Evolutionary conservation across 805 yeast genomes (phyloP).

Genomic region (Soucietia sequanensis): DNA sequence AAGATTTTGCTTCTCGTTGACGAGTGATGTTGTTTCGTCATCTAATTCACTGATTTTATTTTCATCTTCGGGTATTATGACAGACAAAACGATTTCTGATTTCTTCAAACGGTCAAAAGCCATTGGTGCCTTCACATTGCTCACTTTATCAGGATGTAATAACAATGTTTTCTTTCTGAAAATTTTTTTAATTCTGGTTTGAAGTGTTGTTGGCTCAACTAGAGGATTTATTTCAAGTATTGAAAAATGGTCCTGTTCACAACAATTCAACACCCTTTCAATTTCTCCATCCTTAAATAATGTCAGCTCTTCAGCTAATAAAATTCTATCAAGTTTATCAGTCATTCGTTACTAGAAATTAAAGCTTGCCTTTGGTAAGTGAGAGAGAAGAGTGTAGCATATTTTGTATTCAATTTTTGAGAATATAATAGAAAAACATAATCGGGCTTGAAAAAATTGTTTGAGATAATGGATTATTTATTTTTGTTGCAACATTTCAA

Average conservation of each 20-base stretch:
- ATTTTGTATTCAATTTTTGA: too few species aligned
- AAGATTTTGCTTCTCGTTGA: slow-evolving; percentile 19
- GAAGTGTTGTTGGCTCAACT: slow-evolving; percentile 26
- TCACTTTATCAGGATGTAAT: slow-evolving; percentile 68
- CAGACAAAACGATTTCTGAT: slow-evolving; percentile 42
- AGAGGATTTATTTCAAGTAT: slow-evolving; percentile 45
- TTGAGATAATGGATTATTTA: too few species aligned
- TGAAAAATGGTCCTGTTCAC: slow-evolving; percentile 53
- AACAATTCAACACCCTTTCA: slow-evolving; percentile 47
- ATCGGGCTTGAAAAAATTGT: too few species aligned
- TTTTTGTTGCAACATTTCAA: too few species aligned
- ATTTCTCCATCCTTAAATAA: slow-evolving; percentile 51
- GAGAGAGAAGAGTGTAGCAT: too few species aligned
- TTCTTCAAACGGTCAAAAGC: slow-evolving; percentile 63
- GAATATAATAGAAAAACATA: too few species aligned
- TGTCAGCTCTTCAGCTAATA: slow-evolving; percentile 23
- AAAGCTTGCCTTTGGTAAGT: too few species aligned
- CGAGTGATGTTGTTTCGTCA: slow-evolving; percentile 3
- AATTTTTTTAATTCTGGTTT: slow-evolving; percentile 42
- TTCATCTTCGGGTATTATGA: slow-evolving; percentile 9
- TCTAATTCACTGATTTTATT: slow-evolving; percentile 7
- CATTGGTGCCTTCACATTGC: slow-evolving; percentile 54
- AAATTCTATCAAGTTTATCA: slow-evolving; percentile 16
- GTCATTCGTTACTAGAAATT: too few species aligned
- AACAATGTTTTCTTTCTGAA: slow-evolving; percentile 60